Base-by-base conservation (phyloP, 2,329 filamentous ascomycete genomes). In the Thielaviopsis ethacetica region DNA sequence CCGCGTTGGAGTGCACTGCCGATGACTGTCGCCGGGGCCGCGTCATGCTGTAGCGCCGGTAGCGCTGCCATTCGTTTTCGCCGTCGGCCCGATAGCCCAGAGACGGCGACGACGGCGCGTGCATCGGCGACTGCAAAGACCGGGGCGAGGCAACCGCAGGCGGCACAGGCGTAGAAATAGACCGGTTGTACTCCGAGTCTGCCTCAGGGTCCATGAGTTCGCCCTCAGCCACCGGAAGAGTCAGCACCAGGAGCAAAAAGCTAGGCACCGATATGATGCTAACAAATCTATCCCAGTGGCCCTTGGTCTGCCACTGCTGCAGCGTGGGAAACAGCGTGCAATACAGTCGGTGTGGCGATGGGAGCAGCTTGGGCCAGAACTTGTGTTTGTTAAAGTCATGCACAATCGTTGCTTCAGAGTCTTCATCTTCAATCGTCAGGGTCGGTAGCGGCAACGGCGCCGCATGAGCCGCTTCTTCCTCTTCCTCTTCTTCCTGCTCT, bases 211-310 rank as follows among this genome's bases (percentile, higher is more conserved):
- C 78, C 7, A 78, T 75, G 21, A 80, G 76, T 50, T 80, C 78
- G 1, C 80, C 80, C 65, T 97, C 91, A 5, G 95, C 88, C 0
- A 98, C 90, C 0, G 94, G 93, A 4, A 98, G 71, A 0, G 93
- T 98, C 53, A 93, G 82, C 0, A 91, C 91, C 3, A 98, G 76
- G 1, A 97, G 72, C 62, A 98, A 88, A 44, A 98, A 89, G 65
- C 86, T 94, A 1, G 91, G 88, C n/a, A 89, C 84, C 7, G 91
- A 91, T 44, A 94, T 77, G 12, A 93, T 66, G 50, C 89, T 91
- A 54, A 96, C 73, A 52, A 90, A 72, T 66, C 87, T 90, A 65
- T 91, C 91, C 82, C 84, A 89, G n/a, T 85, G 70, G n/a, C 76
- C 82, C 71, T 96, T 97, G 27, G 86, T 81, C 51, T 71, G 75